These are phyloP conservation scores for Colletotrichum chlorophyti DNA, from an alignment of 2,329 filamentous ascomycete genomes.

Conservation along the genomic window DNA sequence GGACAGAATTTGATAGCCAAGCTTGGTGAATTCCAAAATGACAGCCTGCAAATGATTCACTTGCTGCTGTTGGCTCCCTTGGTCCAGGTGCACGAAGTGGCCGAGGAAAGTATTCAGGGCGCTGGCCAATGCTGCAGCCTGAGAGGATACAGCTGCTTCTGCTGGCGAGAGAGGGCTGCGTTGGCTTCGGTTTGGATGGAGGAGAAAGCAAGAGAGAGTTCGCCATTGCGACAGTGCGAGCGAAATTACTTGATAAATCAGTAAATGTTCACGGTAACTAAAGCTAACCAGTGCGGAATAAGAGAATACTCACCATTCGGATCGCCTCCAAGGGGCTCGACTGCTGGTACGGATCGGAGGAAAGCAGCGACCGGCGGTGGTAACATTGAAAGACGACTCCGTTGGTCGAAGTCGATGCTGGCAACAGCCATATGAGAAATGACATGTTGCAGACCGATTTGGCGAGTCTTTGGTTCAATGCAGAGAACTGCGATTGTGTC, in stretches of 20 bases:
- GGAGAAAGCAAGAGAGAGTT: conserved; percentile 48
- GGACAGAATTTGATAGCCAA: conserved; percentile 50
- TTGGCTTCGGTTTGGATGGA: conserved; percentile 45
- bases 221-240: conserved; percentile 50
- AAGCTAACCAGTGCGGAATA: no score
- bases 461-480: conserved; percentile 39
- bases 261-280: not conserved
- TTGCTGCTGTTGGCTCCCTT: conserved; percentile 39
- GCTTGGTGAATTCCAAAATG: conserved; percentile 45
- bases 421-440: conserved; percentile 43
- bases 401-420: conserved; percentile 40
- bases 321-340: conserved; percentile 34
- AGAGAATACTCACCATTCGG: conserved; percentile 37
- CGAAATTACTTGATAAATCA: conserved; percentile 31
- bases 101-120: conserved; percentile 42
- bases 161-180: conserved; percentile 41
- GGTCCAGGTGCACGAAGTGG: conserved; percentile 39
- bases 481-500: conserved; percentile 37
- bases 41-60: conserved; percentile 45
- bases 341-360: conserved; percentile 36
- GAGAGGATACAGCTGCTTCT: conserved; percentile 36
- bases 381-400: conserved; percentile 42
- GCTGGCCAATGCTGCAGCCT: conserved; percentile 40
- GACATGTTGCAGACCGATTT: conserved; percentile 44
- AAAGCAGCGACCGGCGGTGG: conserved; percentile 41